Percentiles rank a stretch among this genome's conserved stretches.
Conservation (phyloP, 352 stramenopile genomes). For the Globisporangium recalcitrans region DNA sequence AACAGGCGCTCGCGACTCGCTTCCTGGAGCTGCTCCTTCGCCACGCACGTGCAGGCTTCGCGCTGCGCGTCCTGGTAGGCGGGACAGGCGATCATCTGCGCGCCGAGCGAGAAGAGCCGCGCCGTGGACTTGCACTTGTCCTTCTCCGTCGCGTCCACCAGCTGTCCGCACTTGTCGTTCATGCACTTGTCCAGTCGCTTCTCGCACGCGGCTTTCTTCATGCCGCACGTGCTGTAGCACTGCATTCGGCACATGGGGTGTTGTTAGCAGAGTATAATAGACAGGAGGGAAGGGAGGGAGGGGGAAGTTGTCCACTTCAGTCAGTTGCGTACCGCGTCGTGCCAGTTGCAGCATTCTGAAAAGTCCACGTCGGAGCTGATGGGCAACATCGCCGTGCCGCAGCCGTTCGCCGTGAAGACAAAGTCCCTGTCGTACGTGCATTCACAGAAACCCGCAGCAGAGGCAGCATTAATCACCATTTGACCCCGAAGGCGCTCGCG, state of each 20-base stretch:
- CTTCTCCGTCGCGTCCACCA: slow-evolving; percentile 13
- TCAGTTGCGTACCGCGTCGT: slow-evolving; percentile 54
- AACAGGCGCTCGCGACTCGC: slow-evolving; percentile 43
- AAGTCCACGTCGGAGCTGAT: slow-evolving; percentile 47
- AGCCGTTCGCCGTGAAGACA: slow-evolving; percentile 73
- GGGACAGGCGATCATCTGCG: slow-evolving; percentile 65
- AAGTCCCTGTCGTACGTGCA: slow-evolving; percentile 37
- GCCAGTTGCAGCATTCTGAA: slow-evolving; percentile 74
- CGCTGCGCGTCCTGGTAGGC: slow-evolving; percentile 60
- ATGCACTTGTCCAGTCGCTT: slow-evolving; percentile 72
- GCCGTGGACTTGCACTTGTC: slow-evolving; percentile 51
- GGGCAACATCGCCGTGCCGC: slow-evolving; percentile 53
- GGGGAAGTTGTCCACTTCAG: not conserved
- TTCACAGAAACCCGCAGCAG: too few species aligned
- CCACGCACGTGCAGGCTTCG: slow-evolving; percentile 66
- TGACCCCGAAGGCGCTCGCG: too few species aligned
- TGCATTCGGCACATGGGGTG: slow-evolving; percentile 14
- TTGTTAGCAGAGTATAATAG: not conserved
- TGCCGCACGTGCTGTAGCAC: slow-evolving; percentile 80
- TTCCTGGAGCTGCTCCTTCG: slow-evolving; percentile 17
- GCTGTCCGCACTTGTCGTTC: slow-evolving; percentile 39
- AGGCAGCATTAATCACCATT: not conserved
- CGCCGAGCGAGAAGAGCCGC: slow-evolving; percentile 60
- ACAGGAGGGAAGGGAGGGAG: not conserved
- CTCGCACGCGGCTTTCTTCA: slow-evolving; percentile 67